Evolutionary conservation across 2,329 filamentous ascomycete genomes (phyloP).

Genomic region (Fusarium sambucinum): DNA sequence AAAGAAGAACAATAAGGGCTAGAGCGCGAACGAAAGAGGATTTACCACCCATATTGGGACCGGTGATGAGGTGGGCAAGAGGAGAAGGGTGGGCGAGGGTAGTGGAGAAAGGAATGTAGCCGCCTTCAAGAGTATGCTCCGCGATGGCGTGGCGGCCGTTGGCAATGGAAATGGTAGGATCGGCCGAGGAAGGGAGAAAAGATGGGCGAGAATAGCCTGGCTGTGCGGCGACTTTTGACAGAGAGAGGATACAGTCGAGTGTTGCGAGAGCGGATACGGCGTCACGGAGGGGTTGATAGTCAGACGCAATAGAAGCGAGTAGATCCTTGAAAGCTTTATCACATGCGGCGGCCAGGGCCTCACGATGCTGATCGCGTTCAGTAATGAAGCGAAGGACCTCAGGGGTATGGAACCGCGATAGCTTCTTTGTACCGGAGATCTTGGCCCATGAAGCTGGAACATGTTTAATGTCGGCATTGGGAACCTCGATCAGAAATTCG

Average conservation of each 20-base stretch:
- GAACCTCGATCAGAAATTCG: conserved; percentile 93
- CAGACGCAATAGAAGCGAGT: conserved; percentile 78
- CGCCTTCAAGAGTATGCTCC: conserved; percentile 85
- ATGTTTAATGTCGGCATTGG: conserved; percentile 82
- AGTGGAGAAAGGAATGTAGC: conserved; percentile 93
- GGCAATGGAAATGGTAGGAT: conserved; percentile 71
- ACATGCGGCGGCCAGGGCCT: conserved; percentile 91
- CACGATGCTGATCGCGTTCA: conserved; percentile 94
- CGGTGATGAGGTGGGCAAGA: conserved; percentile 88
- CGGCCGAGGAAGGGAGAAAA: conserved; percentile 70
- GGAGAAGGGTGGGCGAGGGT: conserved; percentile 73
- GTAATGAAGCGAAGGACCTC: conserved; percentile 85
- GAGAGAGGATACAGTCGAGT: conserved; percentile 89
- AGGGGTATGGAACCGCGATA: conserved; percentile 93
- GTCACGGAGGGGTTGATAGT: conserved; percentile 91
- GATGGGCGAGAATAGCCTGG: conserved; percentile 88
- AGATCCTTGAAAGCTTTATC: conserved; percentile 82
- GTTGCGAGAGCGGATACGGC: conserved; percentile 86
- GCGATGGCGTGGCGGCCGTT: conserved; percentile 93
- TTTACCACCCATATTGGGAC: conserved; percentile 99
- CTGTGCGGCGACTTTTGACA: conserved; percentile 84
- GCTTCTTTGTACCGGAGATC: conserved; percentile 92
- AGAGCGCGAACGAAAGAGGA: conserved; percentile 96
- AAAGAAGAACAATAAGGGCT: conserved; percentile 91
- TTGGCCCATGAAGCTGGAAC: conserved; percentile 96